Evolutionary conservation across 140 eudicot species (phyloP).

Genomic region (Senecio squalidus): DNA sequence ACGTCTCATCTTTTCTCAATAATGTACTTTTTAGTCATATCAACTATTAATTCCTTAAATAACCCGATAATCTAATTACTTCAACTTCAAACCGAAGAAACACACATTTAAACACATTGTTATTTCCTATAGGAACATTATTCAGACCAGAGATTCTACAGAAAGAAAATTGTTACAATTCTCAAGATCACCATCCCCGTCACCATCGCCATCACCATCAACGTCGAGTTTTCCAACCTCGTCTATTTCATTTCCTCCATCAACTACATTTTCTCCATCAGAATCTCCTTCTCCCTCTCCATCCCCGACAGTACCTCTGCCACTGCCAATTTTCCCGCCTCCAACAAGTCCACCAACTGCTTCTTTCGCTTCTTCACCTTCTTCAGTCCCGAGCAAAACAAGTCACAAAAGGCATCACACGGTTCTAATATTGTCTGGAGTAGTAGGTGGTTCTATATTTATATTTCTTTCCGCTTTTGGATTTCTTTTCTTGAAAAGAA

Average conservation of each 20-base stretch:
- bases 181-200: slow-evolving; percentile 6
- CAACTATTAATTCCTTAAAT: too few relatives aligned
- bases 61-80: too few relatives aligned
- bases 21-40: too few relatives aligned
- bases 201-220: slow-evolving; percentile 16
- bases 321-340: slow-evolving; percentile 19
- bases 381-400: slow-evolving; percentile 17
- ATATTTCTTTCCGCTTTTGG: slow-evolving; percentile 38
- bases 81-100: too few relatives aligned
- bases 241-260: slow-evolving; percentile 45
- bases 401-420: slow-evolving; percentile 29
- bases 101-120: too few relatives aligned
- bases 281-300: slow-evolving; percentile 33
- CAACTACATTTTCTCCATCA: slow-evolving; percentile 15
- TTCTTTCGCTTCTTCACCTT: slow-evolving; percentile 38
- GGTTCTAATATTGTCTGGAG: slow-evolving; percentile 40
- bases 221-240: slow-evolving; percentile 22
- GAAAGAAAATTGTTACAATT: slow-evolving; percentile 49
- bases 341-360: slow-evolving; percentile 26
- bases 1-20: too few relatives aligned
- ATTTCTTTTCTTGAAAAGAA: slow-evolving; percentile 37
- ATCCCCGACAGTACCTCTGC: slow-evolving; percentile 24
- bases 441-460: slow-evolving; percentile 41
- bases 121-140: slow-evolving; percentile 32
- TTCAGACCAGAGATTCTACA: slow-evolving; percentile 16